Percentiles rank a stretch among this genome's conserved stretches.
phyloP scores from a whole-genome alignment of 2,329 filamentous ascomycete species.

The Pseudogymnoascus sp. region DNA sequence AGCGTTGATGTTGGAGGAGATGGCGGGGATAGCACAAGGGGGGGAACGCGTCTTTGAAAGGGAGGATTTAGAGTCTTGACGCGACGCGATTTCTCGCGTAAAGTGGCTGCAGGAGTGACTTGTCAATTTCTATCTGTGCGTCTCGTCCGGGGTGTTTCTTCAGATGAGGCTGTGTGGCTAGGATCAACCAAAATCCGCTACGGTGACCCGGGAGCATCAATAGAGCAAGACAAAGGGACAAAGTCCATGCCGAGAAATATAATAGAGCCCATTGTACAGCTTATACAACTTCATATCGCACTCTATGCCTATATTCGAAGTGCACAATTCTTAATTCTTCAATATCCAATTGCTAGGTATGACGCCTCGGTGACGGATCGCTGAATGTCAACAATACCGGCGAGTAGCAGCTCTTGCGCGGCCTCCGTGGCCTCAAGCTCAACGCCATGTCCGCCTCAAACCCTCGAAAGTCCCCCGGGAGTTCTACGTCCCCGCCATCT shows the following conservation, averaged over 20 bases:
- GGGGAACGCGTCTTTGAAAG: slow-evolving; percentile 3
- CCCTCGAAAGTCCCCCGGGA: slow-evolving; percentile 42
- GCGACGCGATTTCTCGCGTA: slow-evolving; percentile 12
- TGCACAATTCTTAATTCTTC: background rate
- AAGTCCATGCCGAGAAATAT: background rate
- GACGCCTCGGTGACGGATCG: slow-evolving; percentile 27
- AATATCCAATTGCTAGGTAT: slow-evolving; percentile 20
- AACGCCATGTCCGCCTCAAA: slow-evolving; percentile 35
- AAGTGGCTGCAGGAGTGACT: slow-evolving; percentile 6
- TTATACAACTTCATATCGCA: background rate
- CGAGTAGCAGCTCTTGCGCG: slow-evolving; percentile 17
- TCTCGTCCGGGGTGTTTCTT: background rate
- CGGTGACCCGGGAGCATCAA: background rate
- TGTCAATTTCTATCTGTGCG: no score
- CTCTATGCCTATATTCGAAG: background rate
- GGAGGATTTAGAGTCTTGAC: slow-evolving; percentile 1
- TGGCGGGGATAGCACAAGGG: background rate
- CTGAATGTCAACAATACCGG: slow-evolving; percentile 19
- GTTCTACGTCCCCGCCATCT: slow-evolving; percentile 34
- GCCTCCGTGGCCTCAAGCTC: slow-evolving; percentile 20
- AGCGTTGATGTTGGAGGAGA: background rate
- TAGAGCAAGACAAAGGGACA: background rate
- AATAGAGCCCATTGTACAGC: background rate
- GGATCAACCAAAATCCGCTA: background rate
- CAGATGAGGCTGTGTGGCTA: background rate